Evolutionary conservation across 352 stramenopile genomes (phyloP).

Genomic region (Pythium folliculosum): DNA sequence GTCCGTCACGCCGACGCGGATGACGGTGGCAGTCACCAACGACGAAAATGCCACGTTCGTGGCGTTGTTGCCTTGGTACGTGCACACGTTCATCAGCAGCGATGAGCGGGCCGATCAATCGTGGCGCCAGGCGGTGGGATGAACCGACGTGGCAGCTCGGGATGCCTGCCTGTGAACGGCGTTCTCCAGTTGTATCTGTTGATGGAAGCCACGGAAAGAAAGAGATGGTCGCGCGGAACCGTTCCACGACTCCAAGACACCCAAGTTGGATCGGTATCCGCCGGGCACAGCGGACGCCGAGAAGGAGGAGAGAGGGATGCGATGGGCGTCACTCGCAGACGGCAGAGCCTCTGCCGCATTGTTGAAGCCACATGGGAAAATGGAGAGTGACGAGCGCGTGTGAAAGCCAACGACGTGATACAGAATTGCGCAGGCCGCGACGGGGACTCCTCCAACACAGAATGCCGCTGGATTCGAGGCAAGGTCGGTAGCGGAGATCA

Average conservation of each 20-base stretch:
- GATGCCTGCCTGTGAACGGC: not conserved
- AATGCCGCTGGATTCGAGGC: not conserved
- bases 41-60: not conserved
- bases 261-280: not conserved
- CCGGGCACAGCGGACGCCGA: not conserved
- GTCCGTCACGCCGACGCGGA: no score
- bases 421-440: not conserved
- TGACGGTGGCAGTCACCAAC: not conserved
- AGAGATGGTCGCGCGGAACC: not conserved
- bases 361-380: not conserved
- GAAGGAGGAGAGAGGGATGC: not conserved
- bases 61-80: not conserved
- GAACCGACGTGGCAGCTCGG: not conserved
- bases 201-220: not conserved
- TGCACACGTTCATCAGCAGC: not conserved
- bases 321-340: not conserved
- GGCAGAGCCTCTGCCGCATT: no score
- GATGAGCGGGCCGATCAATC: not conserved
- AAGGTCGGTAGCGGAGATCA: not conserved
- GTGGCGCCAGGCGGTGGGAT: not conserved
- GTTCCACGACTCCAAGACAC: not conserved
- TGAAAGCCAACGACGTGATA: not conserved
- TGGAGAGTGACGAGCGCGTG: not conserved
- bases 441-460: not conserved
- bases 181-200: not conserved